A percentile compares a stretch with the other conserved stretches of the same genome.
Evolutionary conservation across 192 early-diverging fungal species (phyloP).

Genomic region (Spizellomyces punctatus): DNA sequence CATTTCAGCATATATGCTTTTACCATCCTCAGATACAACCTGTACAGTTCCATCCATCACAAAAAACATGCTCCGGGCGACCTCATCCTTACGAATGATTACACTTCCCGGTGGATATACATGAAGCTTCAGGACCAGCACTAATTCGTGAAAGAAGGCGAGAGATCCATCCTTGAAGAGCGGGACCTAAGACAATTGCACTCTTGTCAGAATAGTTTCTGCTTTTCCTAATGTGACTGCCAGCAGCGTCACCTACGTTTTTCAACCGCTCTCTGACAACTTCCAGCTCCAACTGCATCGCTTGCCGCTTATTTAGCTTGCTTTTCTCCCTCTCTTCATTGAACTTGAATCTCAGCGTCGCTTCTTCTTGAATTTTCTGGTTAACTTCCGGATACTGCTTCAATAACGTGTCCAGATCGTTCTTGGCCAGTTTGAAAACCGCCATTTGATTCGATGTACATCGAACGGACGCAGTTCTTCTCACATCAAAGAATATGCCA

Average conservation of each 20-base stretch:
- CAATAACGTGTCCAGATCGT: constrained; percentile 48
- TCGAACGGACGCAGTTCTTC: constrained; percentile 55
- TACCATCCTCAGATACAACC: constrained; percentile 54
- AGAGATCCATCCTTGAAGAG: constrained; percentile 49
- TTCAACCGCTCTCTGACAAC: constrained; percentile 60
- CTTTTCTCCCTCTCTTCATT: constrained; percentile 50
- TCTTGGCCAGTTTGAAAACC: constrained; percentile 53
- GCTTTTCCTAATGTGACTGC: too few species aligned
- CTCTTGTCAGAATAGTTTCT: constrained; percentile 11
- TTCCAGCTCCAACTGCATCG: constrained; percentile 52
- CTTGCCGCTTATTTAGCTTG: constrained; percentile 35
- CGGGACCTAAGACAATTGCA: constrained; percentile 39
- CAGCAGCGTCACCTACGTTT: constrained; percentile 24
- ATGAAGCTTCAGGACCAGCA: constrained; percentile 45
- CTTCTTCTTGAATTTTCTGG: constrained; percentile 51
- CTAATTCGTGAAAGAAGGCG: constrained; percentile 54
- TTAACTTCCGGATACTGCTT: constrained; percentile 49
- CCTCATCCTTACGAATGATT: constrained; percentile 51
- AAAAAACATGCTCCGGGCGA: constrained; percentile 54
- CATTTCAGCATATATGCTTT: constrained; percentile 49
- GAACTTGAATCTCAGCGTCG: constrained; percentile 44
- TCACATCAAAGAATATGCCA: constrained; percentile 49
- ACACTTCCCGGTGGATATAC: constrained; percentile 38
- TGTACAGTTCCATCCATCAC: constrained; percentile 55
- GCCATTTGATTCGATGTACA: constrained; percentile 36